Evolutionary conservation across 208 protist genomes (phyloP).

Genomic region (Wallacemonas collosoma): DNA sequence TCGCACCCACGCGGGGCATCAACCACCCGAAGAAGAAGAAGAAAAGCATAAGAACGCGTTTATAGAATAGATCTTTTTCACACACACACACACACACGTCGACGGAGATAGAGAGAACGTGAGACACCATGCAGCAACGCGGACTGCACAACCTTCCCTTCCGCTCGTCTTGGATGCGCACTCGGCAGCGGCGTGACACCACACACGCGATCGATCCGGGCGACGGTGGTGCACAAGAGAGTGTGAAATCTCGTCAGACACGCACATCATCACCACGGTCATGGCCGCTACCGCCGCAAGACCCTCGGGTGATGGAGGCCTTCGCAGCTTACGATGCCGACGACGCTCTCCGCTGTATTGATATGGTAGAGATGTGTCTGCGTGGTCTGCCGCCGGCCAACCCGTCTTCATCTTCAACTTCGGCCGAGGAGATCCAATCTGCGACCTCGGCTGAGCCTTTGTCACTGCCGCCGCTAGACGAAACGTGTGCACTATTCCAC

Average conservation of each 20-base stretch:
- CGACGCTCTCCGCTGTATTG: not conserved
- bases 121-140: not conserved
- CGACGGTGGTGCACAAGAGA: too few relatives aligned
- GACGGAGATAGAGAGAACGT: not conserved
- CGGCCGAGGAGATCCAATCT: not conserved
- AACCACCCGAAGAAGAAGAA: too few relatives aligned
- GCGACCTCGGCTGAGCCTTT: not conserved
- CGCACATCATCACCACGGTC: not conserved
- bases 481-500: conserved; percentile 11
- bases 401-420: not conserved
- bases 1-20: too few relatives aligned
- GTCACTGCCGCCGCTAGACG: not conserved
- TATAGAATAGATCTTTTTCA: not conserved
- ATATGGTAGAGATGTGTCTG: not conserved
- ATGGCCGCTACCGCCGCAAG: not conserved
- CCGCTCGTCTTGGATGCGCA: conserved; percentile 10
- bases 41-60: too few relatives aligned
- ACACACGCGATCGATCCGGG: too few relatives aligned
- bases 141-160: not conserved
- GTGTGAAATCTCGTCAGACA: not conserved
- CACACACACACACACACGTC: not conserved
- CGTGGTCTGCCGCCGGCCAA: not conserved
- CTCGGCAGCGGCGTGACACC: not conserved
- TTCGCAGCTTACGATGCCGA: not conserved
- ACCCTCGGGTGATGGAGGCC: not conserved